Percentiles rank a stretch among this genome's conserved stretches.
These are phyloP conservation scores for Stemphylium vesicarium DNA, from an alignment of 2,329 filamentous ascomycete genomes.

Conservation along the genomic window DNA sequence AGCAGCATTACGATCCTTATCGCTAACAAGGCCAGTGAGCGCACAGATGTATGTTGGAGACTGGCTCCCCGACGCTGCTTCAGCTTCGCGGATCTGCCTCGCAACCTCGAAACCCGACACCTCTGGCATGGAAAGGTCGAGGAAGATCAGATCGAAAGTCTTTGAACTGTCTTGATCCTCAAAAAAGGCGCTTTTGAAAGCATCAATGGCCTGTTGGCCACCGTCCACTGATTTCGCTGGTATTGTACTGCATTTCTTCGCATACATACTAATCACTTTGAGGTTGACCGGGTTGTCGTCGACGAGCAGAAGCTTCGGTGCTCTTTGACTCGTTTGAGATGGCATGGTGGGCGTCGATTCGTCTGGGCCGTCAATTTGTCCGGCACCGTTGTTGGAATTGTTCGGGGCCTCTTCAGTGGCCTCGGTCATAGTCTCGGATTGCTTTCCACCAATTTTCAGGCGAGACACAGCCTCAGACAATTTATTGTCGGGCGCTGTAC, in stretches of 20 bases:
- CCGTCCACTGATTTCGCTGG: constrained; percentile 7
- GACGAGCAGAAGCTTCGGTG: constrained; percentile 10
- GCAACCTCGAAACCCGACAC: constrained; percentile 12
- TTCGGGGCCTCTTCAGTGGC: not conserved
- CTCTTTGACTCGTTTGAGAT: not conserved
- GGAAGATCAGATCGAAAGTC: constrained; percentile 12
- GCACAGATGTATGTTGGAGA: constrained; percentile 10
- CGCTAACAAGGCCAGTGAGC: constrained; percentile 11
- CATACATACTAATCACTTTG: constrained; percentile 12
- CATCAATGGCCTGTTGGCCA: constrained; percentile 11
- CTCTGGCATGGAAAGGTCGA: constrained; percentile 11
- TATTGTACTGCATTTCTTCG: constrained; percentile 6
- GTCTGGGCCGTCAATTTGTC: not conserved
- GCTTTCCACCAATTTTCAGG: not conserved
- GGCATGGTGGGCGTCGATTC: not conserved
- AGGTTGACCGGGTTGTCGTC: constrained; percentile 13
- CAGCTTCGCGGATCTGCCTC: constrained; percentile 11
- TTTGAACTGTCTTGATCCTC: not conserved
- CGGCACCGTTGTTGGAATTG: not conserved
- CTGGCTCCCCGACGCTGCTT: not conserved
- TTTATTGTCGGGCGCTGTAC: not conserved
- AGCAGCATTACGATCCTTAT: constrained; percentile 11
- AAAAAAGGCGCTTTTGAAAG: not conserved
- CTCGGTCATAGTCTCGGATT: not conserved
- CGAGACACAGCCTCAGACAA: not conserved